Evolutionary conservation across 257 asterid genomes (phyloP).

Genomic region (Capsicum rhomboideum): DNA sequence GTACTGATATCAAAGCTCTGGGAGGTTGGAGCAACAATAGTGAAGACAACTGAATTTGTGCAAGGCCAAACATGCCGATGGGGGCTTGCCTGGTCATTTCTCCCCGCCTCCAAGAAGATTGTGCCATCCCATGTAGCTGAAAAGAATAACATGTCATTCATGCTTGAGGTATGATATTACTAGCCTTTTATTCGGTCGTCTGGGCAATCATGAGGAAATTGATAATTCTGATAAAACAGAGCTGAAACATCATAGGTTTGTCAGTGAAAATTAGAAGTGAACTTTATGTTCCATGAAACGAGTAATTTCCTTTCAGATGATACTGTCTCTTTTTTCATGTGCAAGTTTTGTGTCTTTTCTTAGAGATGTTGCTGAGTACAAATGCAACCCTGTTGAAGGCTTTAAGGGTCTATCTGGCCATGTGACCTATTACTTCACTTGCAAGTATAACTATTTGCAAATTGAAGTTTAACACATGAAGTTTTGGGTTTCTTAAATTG

Average conservation of each 20-base stretch:
- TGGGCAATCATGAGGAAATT: not conserved
- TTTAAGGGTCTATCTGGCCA: not conserved
- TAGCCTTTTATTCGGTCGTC: not conserved
- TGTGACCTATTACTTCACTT: not conserved
- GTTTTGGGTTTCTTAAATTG: not conserved
- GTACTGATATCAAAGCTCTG: conserved; percentile 63
- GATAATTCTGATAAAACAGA: not conserved
- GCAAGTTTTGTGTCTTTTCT: not conserved
- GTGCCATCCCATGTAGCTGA: conserved; percentile 27
- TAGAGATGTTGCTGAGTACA: not conserved
- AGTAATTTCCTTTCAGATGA: not conserved
- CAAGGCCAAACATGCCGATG: conserved; percentile 95
- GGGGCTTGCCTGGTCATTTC: conserved; percentile 98
- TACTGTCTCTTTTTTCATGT: not conserved
- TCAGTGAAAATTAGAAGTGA: not conserved
- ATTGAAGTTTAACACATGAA: not conserved
- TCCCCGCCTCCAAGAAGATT: conserved; percentile 42
- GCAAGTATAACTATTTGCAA: not conserved
- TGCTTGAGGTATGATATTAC: conserved; percentile 53
- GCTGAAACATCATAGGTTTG: not conserved
- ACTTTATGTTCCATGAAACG: not conserved
- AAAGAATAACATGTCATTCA: conserved; percentile 59
- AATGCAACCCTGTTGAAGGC: not conserved
- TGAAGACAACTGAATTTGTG: conserved; percentile 89
- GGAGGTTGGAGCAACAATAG: conserved; percentile 68